A percentile compares a stretch with the other conserved stretches of the same genome.
Conservation (phyloP, 2,329 filamentous ascomycete genomes). For the Colletotrichum costaricense region DNA sequence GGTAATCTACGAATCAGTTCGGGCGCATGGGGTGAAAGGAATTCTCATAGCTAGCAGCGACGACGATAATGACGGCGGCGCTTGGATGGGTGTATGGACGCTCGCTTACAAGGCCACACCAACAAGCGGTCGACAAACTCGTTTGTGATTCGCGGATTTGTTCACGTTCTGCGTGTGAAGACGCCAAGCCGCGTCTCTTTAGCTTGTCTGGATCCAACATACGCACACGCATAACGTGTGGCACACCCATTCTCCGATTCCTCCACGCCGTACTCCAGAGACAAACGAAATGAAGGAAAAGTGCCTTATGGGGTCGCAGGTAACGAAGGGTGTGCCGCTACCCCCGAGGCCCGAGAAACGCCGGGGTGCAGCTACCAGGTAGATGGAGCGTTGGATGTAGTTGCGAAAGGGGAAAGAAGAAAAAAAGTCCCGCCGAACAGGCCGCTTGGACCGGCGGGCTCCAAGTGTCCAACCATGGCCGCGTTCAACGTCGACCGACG, state of each 20-base stretch:
- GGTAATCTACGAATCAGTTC: not conserved
- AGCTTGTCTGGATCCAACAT: conserved; percentile 8
- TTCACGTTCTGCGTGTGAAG: conserved; percentile 3
- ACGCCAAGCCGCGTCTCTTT: conserved; percentile 26
- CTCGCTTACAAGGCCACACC: conserved; percentile 6
- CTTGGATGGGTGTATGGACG: conserved; percentile 3
- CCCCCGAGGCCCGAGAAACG: conserved; percentile 20
- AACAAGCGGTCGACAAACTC: not conserved
- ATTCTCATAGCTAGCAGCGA: not conserved
- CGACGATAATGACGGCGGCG: not conserved
- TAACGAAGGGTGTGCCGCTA: conserved; percentile 13
- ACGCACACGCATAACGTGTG: conserved; percentile 10
- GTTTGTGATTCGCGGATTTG: not conserved
- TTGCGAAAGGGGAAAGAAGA: not conserved
- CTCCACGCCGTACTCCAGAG: conserved; percentile 2
- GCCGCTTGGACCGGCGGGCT: not conserved
- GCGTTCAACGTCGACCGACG: not conserved
- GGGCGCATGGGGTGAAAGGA: not conserved
- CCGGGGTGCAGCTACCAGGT: conserved; percentile 21
- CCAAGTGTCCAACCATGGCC: not conserved
- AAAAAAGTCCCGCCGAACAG: conserved; percentile 2
- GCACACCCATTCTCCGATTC: conserved; percentile 1
- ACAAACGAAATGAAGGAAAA: conserved; percentile 33
- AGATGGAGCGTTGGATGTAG: conserved; percentile 7
- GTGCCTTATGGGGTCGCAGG: conserved; percentile 23